Conservation (phyloP, 768 basidiomycete genomes). For the Neoboletus brunneissimus region DNA sequence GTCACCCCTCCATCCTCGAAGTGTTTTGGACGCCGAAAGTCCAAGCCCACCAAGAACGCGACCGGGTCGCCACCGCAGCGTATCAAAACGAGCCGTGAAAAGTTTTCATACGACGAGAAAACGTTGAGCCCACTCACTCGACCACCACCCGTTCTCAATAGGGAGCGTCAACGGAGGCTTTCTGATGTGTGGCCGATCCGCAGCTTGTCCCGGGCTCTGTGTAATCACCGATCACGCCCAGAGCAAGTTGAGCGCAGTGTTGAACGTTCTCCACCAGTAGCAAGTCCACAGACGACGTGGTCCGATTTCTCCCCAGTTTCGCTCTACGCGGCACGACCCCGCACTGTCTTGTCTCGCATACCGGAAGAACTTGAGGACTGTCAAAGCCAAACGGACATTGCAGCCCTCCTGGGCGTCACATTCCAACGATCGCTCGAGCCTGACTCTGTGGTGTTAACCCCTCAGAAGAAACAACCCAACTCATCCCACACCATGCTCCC, state of each 20-base stretch:
- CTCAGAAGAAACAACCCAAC: not conserved
- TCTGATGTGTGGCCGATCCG: conserved; percentile 22
- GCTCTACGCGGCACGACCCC: conserved; percentile 19
- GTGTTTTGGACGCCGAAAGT: conserved; percentile 5
- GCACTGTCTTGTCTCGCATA: conserved; percentile 24
- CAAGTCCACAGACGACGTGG: conserved; percentile 27
- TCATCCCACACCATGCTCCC: not conserved
- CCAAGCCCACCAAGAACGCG: not conserved
- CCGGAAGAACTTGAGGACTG: conserved; percentile 29
- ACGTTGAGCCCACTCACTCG: conserved; percentile 9
- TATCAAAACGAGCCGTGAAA: conserved; percentile 1
- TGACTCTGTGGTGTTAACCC: not conserved
- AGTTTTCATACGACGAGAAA: conserved; percentile 13
- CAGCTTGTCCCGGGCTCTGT: conserved; percentile 14
- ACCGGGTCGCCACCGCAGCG: not conserved
- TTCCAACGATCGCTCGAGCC: conserved; percentile 14
- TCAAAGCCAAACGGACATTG: conserved; percentile 21
- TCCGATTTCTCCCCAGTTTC: conserved; percentile 26
- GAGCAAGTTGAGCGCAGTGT: not conserved
- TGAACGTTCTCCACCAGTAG: not conserved
- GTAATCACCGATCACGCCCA: conserved; percentile 4
- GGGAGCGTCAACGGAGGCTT: conserved; percentile 15
- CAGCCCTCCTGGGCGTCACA: conserved; percentile 8
- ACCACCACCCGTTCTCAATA: conserved; percentile 13
- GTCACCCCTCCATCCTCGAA: not conserved